Base-by-base conservation (phyloP, 208 protist species). In the Leishmania martiniquensis region DNA sequence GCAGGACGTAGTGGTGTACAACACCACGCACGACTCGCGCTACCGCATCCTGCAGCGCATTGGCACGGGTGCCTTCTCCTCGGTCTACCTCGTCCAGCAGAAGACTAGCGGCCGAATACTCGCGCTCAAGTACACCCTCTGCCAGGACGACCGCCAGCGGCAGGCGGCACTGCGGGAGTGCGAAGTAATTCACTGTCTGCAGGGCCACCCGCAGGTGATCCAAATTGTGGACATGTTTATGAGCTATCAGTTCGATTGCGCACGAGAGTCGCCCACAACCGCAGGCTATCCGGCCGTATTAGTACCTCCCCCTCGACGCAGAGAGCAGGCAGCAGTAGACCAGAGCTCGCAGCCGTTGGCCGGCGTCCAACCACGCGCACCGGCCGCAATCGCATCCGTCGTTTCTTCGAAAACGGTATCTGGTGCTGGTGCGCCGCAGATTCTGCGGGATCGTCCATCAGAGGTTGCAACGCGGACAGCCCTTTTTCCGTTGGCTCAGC, bases 151-250 rank as follows among this genome's bases (percentile, higher is more conserved):
- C 70, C 74, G 87, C 10, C 87, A 89, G 66, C 88, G 90, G 1
- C 34, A 83, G 25, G 84, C 87, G 42, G 92, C 92, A n/a, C 79
- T 96, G 83, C 78, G 83, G 6, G 92, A 96, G 83, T 96, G 89
- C 71, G 92, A 96, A 55, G 80, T 91, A 42, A 83, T 88, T 1
- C 80, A 92, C 78, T 37, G 63, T 29, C 66, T 95, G n/a, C 92
- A 96, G 45, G 90, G 89, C 7, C 90, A 95, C 67, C 92, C 90
- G 6, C 92, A 96, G 51, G 84, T 96, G 20, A 91, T 95, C 68
- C 67, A 85, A 0, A 83, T 96, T 32, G 82, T 89, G 9, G 92
- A 94, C 55, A 94, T 96, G 90, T 96, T 96, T 77, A 93, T 96
- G 88, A 87, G 75, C 60, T 93, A 93, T 66, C 66, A 85, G 32